Conservation (phyloP, 192 early-diverging fungal genomes). For the Gamsiella multidivaricata region DNA sequence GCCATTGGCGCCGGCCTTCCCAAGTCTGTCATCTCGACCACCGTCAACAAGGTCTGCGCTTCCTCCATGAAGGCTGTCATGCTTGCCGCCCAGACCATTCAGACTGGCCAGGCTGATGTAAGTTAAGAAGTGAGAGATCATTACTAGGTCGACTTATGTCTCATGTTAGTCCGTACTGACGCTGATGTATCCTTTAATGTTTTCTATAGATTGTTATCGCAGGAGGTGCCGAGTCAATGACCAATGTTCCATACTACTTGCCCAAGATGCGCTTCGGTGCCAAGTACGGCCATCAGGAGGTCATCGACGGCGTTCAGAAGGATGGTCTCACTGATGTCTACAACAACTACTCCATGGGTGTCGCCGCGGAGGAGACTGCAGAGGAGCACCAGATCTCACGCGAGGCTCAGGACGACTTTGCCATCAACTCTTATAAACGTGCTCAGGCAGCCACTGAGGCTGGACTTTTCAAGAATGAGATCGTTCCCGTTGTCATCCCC, state of each 20-base stretch:
- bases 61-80: constrained; percentile 85
- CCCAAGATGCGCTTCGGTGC: constrained; percentile 82
- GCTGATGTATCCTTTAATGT: too few species aligned
- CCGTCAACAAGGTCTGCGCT: constrained; percentile 88
- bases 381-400: constrained; percentile 80
- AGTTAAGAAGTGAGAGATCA: constrained; percentile 12
- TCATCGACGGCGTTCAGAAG: constrained; percentile 80
- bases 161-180: neutral
- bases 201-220: constrained; percentile 73
- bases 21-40: constrained; percentile 73
- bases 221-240: constrained; percentile 86
- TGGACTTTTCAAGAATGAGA: constrained; percentile 74
- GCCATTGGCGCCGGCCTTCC: constrained; percentile 78
- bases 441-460: constrained; percentile 74
- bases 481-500: constrained; percentile 74
- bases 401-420: constrained; percentile 84
- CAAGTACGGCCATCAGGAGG: constrained; percentile 76
- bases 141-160: neutral
- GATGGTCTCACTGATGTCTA: constrained; percentile 85
- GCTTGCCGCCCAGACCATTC: constrained; percentile 80
- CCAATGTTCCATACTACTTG: constrained; percentile 84
- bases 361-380: constrained; percentile 85
- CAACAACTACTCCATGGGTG: constrained; percentile 79
- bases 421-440: constrained; percentile 79
- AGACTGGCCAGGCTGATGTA: constrained; percentile 76